Evolutionary conservation across 2,329 filamentous ascomycete species (phyloP).

Genomic region (Berkeleyomyces rouxiae): DNA sequence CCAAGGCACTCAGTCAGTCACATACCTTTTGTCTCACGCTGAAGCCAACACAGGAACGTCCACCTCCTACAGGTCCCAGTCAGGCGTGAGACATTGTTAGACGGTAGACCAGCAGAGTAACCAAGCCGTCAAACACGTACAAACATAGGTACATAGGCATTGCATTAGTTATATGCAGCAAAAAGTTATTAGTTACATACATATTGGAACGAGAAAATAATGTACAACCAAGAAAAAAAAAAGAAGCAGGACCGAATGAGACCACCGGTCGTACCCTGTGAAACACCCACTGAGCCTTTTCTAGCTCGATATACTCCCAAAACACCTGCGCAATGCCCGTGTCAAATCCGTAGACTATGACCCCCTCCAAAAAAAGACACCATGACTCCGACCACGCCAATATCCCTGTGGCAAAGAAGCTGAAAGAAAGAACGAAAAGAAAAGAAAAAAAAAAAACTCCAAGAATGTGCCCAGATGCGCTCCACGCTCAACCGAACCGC

Average conservation of each 20-base stretch:
- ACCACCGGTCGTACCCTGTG: neutral
- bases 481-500: slow-evolving; percentile 15
- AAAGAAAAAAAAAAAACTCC: neutral
- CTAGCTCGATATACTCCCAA: neutral
- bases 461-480: neutral
- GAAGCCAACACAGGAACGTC: no score
- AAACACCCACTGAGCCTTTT: neutral
- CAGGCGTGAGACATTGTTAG: no score
- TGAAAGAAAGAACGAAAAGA: neutral
- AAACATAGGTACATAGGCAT: no score
- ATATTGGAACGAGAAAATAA: no score
- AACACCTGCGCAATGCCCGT: neutral
- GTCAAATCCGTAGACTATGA: neutral
- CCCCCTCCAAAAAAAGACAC: neutral
- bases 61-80: no score
- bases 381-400: no score
- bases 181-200: no score
- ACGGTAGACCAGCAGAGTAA: no score
- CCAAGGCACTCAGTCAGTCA: no score
- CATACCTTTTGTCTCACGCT: no score
- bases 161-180: no score
- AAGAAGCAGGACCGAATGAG: neutral
- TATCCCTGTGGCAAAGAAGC: neutral
- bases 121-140: no score
- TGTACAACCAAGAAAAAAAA: neutral